These are phyloP conservation scores for Cutaneotrichosporon cyanovorans DNA, from an alignment of 1,284 basidiomycete species.

Conservation along the genomic window DNA sequence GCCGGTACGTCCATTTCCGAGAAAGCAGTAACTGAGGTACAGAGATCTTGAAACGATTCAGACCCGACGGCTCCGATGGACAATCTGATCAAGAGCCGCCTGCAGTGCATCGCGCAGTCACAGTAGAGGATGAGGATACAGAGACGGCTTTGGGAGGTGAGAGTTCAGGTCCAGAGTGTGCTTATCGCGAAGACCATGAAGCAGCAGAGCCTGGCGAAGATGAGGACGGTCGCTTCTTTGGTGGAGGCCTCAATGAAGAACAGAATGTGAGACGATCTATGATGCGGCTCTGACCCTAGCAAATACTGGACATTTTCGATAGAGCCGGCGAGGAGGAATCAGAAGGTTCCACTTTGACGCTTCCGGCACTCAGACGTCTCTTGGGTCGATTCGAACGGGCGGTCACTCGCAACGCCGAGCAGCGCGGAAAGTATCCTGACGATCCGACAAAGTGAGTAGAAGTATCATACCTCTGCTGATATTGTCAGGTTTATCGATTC, in stretches of 20 bases:
- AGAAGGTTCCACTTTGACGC: conserved; percentile 48
- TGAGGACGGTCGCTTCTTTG: conserved; percentile 88
- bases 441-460: conserved; percentile 74
- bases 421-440: conserved; percentile 81
- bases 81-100: neutral
- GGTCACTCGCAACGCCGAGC: conserved; percentile 87
- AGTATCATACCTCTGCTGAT: neutral
- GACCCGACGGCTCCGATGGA: neutral
- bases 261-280: conserved; percentile 75
- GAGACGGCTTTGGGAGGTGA: no score
- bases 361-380: conserved; percentile 63
- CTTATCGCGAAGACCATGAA: neutral
- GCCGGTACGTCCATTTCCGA: conserved; percentile 39
- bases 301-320: conserved; percentile 68
- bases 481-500: conserved; percentile 86
- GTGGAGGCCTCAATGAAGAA: conserved; percentile 77
- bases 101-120: neutral
- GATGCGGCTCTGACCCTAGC: conserved; percentile 19
- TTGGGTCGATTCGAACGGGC: conserved; percentile 78
- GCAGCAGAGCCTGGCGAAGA: conserved; percentile 50
- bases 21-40: neutral
- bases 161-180: neutral
- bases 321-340: conserved; percentile 52
- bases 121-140: no score
- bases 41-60: conserved; percentile 14